Percentiles rank a stretch among this genome's conserved stretches.
These are phyloP conservation scores for Pichia eremophila DNA, from an alignment of 805 yeast species.

Conservation along the genomic window DNA sequence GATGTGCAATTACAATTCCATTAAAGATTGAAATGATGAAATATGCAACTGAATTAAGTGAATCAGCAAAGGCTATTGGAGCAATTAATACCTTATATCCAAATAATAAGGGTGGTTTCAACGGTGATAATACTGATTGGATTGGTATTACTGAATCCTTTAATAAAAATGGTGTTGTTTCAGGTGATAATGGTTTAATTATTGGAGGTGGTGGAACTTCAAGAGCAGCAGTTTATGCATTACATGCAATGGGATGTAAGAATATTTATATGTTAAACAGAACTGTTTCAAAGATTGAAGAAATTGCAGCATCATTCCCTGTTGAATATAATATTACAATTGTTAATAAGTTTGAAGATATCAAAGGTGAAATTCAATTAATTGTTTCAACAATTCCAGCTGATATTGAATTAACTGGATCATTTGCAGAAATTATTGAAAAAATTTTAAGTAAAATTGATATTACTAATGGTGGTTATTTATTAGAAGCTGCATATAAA, in stretches of 20 bases:
- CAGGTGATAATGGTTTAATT: conserved; percentile 48
- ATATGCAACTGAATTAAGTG: conserved; percentile 54
- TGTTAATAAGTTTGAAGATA: conserved; percentile 40
- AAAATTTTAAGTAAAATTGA: conserved; percentile 34
- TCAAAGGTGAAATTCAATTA: conserved; percentile 41
- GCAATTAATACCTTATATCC: conserved; percentile 87
- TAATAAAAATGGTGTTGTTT: conserved; percentile 50
- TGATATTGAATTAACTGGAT: conserved; percentile 54
- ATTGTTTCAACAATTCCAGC: conserved; percentile 81
- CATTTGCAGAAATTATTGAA: conserved; percentile 40
- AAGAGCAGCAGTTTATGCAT: conserved; percentile 86
- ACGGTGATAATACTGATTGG: conserved; percentile 96
- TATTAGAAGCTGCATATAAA: conserved; percentile 92
- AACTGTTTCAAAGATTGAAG: conserved; percentile 55
- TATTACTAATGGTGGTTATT: conserved; percentile 34
- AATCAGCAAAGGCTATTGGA: conserved; percentile 77
- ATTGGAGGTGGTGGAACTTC: conserved; percentile 98
- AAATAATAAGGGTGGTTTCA: conserved; percentile 37
- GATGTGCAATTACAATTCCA: conserved; percentile 94
- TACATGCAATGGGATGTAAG: conserved; percentile 66
- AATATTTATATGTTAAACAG: conserved; percentile 76
- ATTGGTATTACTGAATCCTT: conserved; percentile 72
- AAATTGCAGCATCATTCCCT: conserved; percentile 55
- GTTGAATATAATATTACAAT: conserved; percentile 45
- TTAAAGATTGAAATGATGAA: conserved; percentile 73